A percentile compares a stretch with the other conserved stretches of the same genome.
Evolutionary conservation across 2,329 filamentous ascomycete species (phyloP).

Genomic region (Hypoxylon sp.): DNA sequence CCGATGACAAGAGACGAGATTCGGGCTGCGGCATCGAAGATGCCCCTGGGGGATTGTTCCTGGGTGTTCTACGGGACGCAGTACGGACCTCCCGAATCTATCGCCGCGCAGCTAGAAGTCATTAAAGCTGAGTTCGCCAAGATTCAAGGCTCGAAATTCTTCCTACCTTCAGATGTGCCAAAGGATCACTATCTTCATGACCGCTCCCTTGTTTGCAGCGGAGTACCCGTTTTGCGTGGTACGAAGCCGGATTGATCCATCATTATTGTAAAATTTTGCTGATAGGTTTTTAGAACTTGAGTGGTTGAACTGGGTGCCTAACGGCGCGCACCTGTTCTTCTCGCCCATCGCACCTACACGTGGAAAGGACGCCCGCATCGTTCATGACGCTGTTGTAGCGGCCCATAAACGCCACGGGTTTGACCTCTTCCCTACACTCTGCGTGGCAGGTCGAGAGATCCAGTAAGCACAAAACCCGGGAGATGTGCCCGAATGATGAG

Average conservation of each 20-base stretch:
- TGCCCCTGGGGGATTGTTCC: conserved; percentile 56
- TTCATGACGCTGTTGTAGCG: conserved; percentile 56
- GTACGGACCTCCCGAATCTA: conserved; percentile 51
- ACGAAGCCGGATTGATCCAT: neutral
- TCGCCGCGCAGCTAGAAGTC: conserved; percentile 51
- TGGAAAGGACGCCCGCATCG: conserved; percentile 59
- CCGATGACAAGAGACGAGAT: conserved; percentile 51
- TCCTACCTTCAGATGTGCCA: conserved; percentile 55
- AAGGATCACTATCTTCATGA: conserved; percentile 54
- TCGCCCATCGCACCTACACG: conserved; percentile 63
- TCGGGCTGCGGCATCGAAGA: conserved; percentile 49
- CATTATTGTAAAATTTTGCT: neutral
- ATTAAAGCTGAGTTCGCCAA: conserved; percentile 58
- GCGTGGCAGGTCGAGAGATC: conserved; percentile 65
- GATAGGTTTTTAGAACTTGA: conserved; percentile 52
- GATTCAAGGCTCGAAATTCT: conserved; percentile 58
- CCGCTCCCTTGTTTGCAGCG: conserved; percentile 51
- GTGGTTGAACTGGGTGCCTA: conserved; percentile 63
- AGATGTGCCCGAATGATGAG: neutral
- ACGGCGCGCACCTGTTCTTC: conserved; percentile 65
- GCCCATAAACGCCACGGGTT: conserved; percentile 58
- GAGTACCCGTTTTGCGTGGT: conserved; percentile 46
- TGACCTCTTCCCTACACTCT: conserved; percentile 64
- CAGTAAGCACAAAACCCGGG: conserved; percentile 51
- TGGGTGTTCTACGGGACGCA: conserved; percentile 65